Conservation (phyloP, 352 stramenopile species). For the Pythium volutum region DNA sequence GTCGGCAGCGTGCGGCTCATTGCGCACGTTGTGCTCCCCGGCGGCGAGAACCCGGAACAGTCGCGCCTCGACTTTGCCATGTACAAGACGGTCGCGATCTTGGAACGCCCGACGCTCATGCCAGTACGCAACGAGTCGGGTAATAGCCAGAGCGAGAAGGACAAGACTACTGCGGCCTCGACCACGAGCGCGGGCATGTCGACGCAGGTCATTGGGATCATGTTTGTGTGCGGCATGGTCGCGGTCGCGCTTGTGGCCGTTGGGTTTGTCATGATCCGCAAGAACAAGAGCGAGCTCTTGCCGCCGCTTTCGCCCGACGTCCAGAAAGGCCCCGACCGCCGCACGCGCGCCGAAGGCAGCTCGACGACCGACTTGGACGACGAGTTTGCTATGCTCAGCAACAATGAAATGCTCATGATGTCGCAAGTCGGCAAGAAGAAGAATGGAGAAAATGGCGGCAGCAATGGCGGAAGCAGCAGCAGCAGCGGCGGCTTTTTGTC, state of each 20-base stretch:
- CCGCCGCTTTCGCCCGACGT: neutral
- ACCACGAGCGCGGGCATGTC: conserved; percentile 37
- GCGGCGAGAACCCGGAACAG: conserved; percentile 28
- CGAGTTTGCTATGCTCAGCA: conserved; percentile 81
- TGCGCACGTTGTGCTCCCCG: conserved; percentile 59
- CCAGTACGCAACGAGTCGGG: conserved; percentile 20
- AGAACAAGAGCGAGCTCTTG: conserved; percentile 15
- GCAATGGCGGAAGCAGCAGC: neutral
- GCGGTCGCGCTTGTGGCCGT: conserved; percentile 58
- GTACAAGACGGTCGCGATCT: conserved; percentile 39
- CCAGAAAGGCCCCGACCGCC: conserved; percentile 22
- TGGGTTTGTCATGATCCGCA: conserved; percentile 64
- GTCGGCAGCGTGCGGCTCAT: conserved; percentile 52
- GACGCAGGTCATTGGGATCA: conserved; percentile 55
- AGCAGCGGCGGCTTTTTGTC: conserved; percentile 49
- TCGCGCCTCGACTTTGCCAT: conserved; percentile 67
- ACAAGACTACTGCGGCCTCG: conserved; percentile 18
- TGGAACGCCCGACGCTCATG: conserved; percentile 28
- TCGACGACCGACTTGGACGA: conserved; percentile 43
- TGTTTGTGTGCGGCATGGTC: conserved; percentile 73
- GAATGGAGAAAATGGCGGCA: conserved; percentile 16
- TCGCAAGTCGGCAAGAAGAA: conserved; percentile 31
- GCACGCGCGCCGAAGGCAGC: conserved; percentile 24
- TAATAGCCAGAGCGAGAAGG: conserved; percentile 29
- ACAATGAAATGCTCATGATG: conserved; percentile 59